Conservation (phyloP, 2,329 filamentous ascomycete species). For the Ceratocystis harringtonii region DNA sequence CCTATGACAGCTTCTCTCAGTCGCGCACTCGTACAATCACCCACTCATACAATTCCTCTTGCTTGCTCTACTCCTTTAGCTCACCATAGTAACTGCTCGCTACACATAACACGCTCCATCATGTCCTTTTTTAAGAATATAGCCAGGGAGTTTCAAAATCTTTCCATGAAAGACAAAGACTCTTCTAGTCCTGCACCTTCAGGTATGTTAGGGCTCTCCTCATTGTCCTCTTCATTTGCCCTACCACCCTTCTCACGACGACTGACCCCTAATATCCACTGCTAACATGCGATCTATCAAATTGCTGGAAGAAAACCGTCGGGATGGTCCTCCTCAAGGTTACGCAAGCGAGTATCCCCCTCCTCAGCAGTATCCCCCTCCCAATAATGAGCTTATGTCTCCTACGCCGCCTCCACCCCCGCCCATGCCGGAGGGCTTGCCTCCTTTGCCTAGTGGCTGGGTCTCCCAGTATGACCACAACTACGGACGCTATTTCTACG, state of each 20-base stretch:
- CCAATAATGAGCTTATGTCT: conserved; percentile 5
- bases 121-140: conserved; percentile 35
- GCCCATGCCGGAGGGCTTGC: conserved; percentile 23
- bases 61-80: background rate
- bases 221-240: background rate
- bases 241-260: background rate
- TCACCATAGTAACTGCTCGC: background rate
- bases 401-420: conserved; percentile 18
- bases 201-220: background rate
- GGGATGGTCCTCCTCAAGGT: background rate
- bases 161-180: conserved; percentile 28
- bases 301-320: background rate
- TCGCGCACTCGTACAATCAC: background rate
- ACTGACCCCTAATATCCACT: background rate
- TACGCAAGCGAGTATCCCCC: conserved; percentile 11
- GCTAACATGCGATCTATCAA: background rate
- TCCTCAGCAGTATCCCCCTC: conserved; percentile 14
- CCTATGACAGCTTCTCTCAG: conserved; percentile 1
- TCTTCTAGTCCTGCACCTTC: background rate
- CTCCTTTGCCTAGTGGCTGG: conserved; percentile 47
- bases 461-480: conserved; percentile 46
- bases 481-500: conserved; percentile 49
- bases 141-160: conserved; percentile 31
- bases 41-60: background rate
- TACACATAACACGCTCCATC: conserved; percentile 14